Evolutionary conservation across 108 stramenopile genomes (phyloP), one percentile per base, ranked within the genome.

Genomic region (Mayamaea pseudoterrestris): DNA sequence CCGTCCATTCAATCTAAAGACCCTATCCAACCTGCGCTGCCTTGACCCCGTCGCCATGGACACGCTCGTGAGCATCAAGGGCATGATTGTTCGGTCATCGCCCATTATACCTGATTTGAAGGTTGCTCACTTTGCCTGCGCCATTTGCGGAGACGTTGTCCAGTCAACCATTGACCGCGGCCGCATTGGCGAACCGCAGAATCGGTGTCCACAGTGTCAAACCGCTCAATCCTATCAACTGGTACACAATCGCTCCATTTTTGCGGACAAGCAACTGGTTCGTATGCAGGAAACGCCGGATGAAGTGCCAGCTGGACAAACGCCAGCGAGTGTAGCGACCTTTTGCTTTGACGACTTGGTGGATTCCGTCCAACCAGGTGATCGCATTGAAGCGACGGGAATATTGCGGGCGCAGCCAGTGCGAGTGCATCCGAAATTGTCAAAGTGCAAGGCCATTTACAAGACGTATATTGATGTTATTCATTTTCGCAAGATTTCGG

Each of bases 341-440:
- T 98, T 95, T 70, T 85, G 89, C 26, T 98, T 93, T 62, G 98
- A 99, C 63, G 94, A 95, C 54, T 68, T 99, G 35, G 96, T 97
- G 16, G 98, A 99, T 62, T 64, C 83, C 3, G 85, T 93, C 20
- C 68, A 92, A 26, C 98, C 98, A 0, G 97, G 97, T 17, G 98
- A 99, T 58, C 75, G 92, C 41, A 90, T 98, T 5, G 95, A 96
- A 52, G 92, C 97, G 11, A 98, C 95, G 3, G 98, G 95, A 11
- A 81, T 98, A 31, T 90, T 96, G 36, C 78, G 94, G 0, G 98
- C 98, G 14, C 87, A 93, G 48, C 82, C 97, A 1, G 63, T 78
- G 18, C 71, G 96, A 17, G 73, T 84, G 26, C 78, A 94, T 63
- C 93, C 96, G 11, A 87, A 83, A 58, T 69, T 87, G 29, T 73